Evolutionary conservation across 345 rosid species (phyloP).

Genomic region (Gossypium sturtianum): DNA sequence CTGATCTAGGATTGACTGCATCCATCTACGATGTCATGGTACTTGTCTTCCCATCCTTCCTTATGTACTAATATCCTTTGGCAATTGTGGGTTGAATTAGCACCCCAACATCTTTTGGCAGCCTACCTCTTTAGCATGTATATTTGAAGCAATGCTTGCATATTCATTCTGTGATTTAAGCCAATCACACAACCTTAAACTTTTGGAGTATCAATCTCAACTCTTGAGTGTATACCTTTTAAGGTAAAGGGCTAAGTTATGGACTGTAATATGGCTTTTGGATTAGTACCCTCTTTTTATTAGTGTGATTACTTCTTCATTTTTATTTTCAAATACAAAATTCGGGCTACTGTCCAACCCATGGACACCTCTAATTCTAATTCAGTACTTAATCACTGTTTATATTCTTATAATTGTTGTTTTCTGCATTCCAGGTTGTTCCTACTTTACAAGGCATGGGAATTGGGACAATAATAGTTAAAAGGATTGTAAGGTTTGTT

Average conservation of each 20-base stretch:
- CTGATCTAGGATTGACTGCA: constrained; percentile 79
- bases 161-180: background rate
- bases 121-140: background rate
- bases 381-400: background rate
- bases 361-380: background rate
- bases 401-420: constrained; percentile 31
- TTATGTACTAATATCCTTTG: background rate
- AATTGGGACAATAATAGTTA: constrained; percentile 67
- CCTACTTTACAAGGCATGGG: constrained; percentile 73
- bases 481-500: constrained; percentile 63
- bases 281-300: background rate
- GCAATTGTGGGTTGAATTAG: background rate
- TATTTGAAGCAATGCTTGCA: background rate
- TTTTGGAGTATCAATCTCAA: background rate
- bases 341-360: no score
- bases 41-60: background rate
- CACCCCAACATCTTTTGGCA: background rate
- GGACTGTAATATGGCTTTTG: background rate
- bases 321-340: background rate
- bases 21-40: constrained; percentile 72
- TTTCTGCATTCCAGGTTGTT: constrained; percentile 59
- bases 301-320: background rate
- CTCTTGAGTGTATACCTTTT: background rate
- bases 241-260: background rate
- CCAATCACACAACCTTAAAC: background rate